A percentile compares a stretch with the other conserved stretches of the same genome.
These are phyloP conservation scores for Claviceps fusiformis DNA, from an alignment of 2,329 filamentous ascomycete genomes.

Conservation along the genomic window DNA sequence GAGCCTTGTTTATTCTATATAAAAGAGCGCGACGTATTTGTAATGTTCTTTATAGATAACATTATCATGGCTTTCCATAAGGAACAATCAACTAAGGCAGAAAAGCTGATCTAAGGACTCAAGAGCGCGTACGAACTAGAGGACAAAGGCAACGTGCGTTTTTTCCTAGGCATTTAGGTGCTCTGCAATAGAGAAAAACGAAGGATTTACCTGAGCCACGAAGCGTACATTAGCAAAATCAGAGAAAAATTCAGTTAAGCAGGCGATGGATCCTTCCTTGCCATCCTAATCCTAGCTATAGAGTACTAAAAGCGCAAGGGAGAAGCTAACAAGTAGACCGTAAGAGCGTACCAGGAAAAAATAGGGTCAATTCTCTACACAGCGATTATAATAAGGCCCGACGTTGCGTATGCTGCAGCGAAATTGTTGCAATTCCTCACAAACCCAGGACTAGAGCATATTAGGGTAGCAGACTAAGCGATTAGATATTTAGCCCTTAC, in stretches of 20 bases:
- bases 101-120: background rate
- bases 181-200: background rate
- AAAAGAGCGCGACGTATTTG: background rate
- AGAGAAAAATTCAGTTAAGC: background rate
- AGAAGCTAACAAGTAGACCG: background rate
- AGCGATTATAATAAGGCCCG: background rate
- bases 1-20: background rate
- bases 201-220: background rate
- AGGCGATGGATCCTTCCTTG: background rate
- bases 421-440: background rate
- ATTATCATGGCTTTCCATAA: background rate
- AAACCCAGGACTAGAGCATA: background rate
- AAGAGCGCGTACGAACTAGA: background rate
- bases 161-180: background rate
- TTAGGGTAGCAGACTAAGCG: background rate
- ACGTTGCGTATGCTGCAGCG: background rate
- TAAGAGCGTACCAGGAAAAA: background rate
- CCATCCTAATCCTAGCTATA: background rate
- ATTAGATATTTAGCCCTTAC: background rate
- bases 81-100: background rate
- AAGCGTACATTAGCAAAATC: background rate
- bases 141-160: background rate
- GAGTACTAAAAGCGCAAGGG: background rate
- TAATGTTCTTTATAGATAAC: background rate
- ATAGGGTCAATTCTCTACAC: background rate